A percentile compares a stretch with the other conserved stretches of the same genome.
phyloP scores from a whole-genome alignment of 1,284 basidiomycete species.

The Apiotrichum gamsii region DNA sequence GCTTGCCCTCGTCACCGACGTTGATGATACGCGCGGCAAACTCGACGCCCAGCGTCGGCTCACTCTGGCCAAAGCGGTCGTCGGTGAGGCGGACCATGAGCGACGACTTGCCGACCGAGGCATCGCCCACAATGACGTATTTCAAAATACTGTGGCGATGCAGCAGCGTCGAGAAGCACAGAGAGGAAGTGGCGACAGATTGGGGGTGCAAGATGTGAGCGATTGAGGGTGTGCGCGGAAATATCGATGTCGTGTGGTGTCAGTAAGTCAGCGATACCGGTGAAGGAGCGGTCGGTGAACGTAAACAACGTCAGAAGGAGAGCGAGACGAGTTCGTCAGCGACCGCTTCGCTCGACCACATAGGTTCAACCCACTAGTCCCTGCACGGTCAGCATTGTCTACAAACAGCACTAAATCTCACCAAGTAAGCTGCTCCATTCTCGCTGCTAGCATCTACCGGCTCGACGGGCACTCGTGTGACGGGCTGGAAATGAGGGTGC shows the following conservation, averaged over 20 bases:
- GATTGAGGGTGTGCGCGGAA: too few relatives aligned
- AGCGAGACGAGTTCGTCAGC: too few relatives aligned
- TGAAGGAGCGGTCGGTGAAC: too few relatives aligned
- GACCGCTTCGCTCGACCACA: too few relatives aligned
- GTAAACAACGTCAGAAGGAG: too few relatives aligned
- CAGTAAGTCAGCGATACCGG: too few relatives aligned
- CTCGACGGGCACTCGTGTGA: background rate
- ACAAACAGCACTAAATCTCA: background rate
- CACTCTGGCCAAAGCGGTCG: slow-evolving; percentile 33
- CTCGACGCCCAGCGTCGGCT: slow-evolving; percentile 43
- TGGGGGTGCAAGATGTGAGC: background rate
- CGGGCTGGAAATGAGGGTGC: too few relatives aligned
- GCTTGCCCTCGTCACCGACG: slow-evolving; percentile 33
- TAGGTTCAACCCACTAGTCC: slow-evolving; percentile 33
- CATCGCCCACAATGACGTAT: slow-evolving; percentile 44
- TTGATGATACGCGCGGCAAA: slow-evolving; percentile 37
- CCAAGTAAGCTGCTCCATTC: slow-evolving; percentile 26
- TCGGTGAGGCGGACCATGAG: slow-evolving; percentile 39
- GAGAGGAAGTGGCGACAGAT: background rate
- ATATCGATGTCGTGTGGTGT: too few relatives aligned
- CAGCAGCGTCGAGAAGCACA: too few relatives aligned
- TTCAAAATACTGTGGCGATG: slow-evolving; percentile 35
- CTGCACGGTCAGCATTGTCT: slow-evolving; percentile 12
- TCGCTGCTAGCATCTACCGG: slow-evolving; percentile 11
- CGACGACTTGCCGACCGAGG: slow-evolving; percentile 40